These are phyloP conservation scores for Zalerion maritima DNA, from an alignment of 495 filamentous ascomycete species.

Conservation along the genomic window DNA sequence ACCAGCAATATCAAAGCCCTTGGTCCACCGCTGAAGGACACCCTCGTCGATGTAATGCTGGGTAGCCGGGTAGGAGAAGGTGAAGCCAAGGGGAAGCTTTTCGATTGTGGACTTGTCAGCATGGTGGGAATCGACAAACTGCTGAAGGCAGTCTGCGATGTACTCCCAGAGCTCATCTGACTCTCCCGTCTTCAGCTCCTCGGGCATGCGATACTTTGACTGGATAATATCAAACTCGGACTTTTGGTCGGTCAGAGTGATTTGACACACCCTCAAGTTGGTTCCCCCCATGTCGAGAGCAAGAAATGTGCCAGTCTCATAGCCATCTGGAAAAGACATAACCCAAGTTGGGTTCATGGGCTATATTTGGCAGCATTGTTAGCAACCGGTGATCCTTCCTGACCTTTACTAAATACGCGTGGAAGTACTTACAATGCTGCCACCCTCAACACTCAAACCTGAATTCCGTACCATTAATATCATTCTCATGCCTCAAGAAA, in stretches of 20 bases:
- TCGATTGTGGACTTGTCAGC: conserved; percentile 43
- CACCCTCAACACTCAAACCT: conserved; percentile 78
- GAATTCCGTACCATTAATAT: conserved; percentile 6
- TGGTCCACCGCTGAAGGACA: conserved; percentile 93
- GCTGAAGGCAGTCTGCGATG: conserved; percentile 90
- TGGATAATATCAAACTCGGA: conserved; percentile 98
- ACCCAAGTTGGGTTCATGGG: conserved; percentile 99
- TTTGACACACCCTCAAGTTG: conserved; percentile 94
- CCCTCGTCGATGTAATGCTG: conserved; percentile 96
- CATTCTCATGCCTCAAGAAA: conserved; percentile 1
- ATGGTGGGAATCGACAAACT: conserved; percentile 91
- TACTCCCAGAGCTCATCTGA: conserved; percentile 94
- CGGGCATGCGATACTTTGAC: conserved; percentile 94
- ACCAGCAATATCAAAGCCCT: conserved; percentile 94
- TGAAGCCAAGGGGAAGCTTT: conserved; percentile 81
- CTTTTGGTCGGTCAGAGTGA: conserved; percentile 75
- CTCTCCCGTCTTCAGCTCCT: conserved; percentile 83
- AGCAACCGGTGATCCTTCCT: conserved; percentile 6
- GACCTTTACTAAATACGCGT: conserved; percentile 1
- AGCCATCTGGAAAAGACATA: conserved; percentile 78
- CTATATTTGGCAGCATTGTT: conserved; percentile 28
- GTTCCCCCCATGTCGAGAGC: conserved; percentile 98
- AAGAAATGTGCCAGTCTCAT: conserved; percentile 82
- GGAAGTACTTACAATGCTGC: conserved; percentile 63
- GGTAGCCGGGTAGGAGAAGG: conserved; percentile 94